These are phyloP conservation scores for Colletotrichum orbiculare DNA, from an alignment of 2,329 filamentous ascomycete species.

Conservation along the genomic window DNA sequence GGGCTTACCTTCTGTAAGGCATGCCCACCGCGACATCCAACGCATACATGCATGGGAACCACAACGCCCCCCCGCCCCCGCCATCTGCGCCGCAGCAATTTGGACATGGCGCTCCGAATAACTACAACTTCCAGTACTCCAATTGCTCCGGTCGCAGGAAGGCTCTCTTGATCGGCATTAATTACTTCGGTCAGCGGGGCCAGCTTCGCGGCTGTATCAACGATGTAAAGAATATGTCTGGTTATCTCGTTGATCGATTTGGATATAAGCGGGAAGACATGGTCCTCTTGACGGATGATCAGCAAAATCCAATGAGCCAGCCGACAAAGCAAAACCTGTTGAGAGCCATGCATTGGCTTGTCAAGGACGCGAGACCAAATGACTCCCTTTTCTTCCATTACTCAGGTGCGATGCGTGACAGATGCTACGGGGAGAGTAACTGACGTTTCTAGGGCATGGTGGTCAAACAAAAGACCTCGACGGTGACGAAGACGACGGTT, in stretches of 20 bases:
- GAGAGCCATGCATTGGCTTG: slow-evolving; percentile 96
- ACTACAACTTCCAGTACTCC: slow-evolving; percentile 90
- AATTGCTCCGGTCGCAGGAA: slow-evolving; percentile 90
- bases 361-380: slow-evolving; percentile 91
- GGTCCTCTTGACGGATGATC: slow-evolving; percentile 95
- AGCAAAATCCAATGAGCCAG: slow-evolving; percentile 97
- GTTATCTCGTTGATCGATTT: slow-evolving; percentile 88
- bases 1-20: slow-evolving; percentile 42
- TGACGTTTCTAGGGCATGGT: slow-evolving; percentile 69
- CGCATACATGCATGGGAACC: slow-evolving; percentile 67
- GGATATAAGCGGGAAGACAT: slow-evolving; percentile 96
- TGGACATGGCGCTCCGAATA: slow-evolving; percentile 81
- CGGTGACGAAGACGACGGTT: slow-evolving; percentile 84
- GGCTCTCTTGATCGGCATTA: slow-evolving; percentile 92
- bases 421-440: slow-evolving; percentile 20
- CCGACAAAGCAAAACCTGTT: slow-evolving; percentile 96
- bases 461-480: slow-evolving; percentile 85
- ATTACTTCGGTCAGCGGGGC: slow-evolving; percentile 93
- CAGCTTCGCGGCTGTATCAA: slow-evolving; percentile 96
- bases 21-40: slow-evolving; percentile 60
- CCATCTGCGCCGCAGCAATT: slow-evolving; percentile 77
- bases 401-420: slow-evolving; percentile 71
- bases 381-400: slow-evolving; percentile 99
- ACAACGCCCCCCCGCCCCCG: slow-evolving; percentile 72
- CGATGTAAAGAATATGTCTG: slow-evolving; percentile 96